Evolutionary conservation across 495 filamentous ascomycete species (phyloP), one percentile per base, ranked within the genome.

Genomic region (Eremomyces bilateralis): DNA sequence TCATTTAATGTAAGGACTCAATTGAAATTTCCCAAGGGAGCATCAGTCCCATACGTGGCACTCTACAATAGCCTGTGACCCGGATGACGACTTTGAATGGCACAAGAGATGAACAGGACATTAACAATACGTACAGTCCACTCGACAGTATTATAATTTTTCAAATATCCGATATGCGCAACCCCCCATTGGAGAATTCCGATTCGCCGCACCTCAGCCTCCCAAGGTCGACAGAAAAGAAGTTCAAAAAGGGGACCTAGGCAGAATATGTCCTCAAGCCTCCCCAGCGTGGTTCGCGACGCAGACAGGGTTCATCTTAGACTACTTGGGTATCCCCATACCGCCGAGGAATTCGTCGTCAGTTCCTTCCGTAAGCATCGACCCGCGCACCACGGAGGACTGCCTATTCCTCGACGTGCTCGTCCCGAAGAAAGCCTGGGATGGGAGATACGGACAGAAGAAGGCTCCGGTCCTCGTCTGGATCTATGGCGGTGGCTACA

Each of bases 131-230:
- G n/a, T n/a, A n/a, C n/a, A n/a, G n/a, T n/a, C n/a, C n/a, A n/a
- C 56, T 24, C 42, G 51, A 21, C 36, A 53, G 19, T 52, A 58
- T 41, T 72, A 69, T 40, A 69, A 64, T 37, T 73, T 72, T 51
- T 57, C 51, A 22, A 70, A 71, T 35, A 70, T 74, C 42, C 61
- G 65, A 18, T 74, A 65, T 48, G 67, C 63, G 4, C 61, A 61
- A 13, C 63, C 67, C 6, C 69, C 69, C 8, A 18, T 62, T 5
- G 64, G 62, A 11, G 46, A 63, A 28, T 45, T 65, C 3, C 54
- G 68, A 11, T 72, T 69, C 41, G 48, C 50, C 15, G 55, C 61
- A 4, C 65, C 67, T 0, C 29, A 50, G 4, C 12, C 39, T 18
- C 51, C 52, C 15, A 50, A 54, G 19, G 37, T 50, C 10, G 47